Percentiles rank a stretch among this genome's conserved stretches.
These are phyloP conservation scores for Aureobasidium leucospermi DNA, from an alignment of 2,329 filamentous ascomycete species.

Conservation along the genomic window DNA sequence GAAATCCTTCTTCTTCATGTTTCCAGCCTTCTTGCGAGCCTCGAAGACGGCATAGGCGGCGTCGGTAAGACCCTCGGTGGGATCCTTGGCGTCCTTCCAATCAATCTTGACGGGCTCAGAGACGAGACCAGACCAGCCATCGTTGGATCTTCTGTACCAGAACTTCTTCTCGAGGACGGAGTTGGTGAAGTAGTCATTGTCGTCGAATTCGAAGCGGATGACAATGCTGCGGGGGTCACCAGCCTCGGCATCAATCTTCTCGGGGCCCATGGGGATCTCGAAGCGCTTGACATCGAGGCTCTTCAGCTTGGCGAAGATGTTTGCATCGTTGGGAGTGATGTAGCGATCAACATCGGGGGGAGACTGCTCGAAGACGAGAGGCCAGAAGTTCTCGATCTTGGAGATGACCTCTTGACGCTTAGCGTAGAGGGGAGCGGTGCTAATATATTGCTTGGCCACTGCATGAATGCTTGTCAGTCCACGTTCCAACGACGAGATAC, in stretches of 20 bases:
- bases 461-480: slow-evolving; percentile 16
- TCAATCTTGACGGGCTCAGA: slow-evolving; percentile 82
- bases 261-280: slow-evolving; percentile 53
- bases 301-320: slow-evolving; percentile 62
- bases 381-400: slow-evolving; percentile 84
- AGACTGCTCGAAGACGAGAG: slow-evolving; percentile 82
- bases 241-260: slow-evolving; percentile 34
- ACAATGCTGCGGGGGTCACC: slow-evolving; percentile 76
- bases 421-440: slow-evolving; percentile 64
- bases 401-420: slow-evolving; percentile 65
- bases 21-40: slow-evolving; percentile 47
- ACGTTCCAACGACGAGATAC: background rate
- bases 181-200: slow-evolving; percentile 79
- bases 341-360: slow-evolving; percentile 81
- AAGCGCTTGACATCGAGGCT: slow-evolving; percentile 70
- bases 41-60: slow-evolving; percentile 64
- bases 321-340: slow-evolving; percentile 73
- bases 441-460: slow-evolving; percentile 67
- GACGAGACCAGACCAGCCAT: slow-evolving; percentile 69
- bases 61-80: slow-evolving; percentile 72
- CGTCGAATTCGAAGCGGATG: slow-evolving; percentile 69
- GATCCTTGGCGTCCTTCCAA: slow-evolving; percentile 72
- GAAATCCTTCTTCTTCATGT: slow-evolving; percentile 38
- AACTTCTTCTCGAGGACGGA: slow-evolving; percentile 82
- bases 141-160: slow-evolving; percentile 65